These are phyloP conservation scores for Diaporthe aspalathi DNA, from an alignment of 2,329 filamentous ascomycete species.

Conservation along the genomic window DNA sequence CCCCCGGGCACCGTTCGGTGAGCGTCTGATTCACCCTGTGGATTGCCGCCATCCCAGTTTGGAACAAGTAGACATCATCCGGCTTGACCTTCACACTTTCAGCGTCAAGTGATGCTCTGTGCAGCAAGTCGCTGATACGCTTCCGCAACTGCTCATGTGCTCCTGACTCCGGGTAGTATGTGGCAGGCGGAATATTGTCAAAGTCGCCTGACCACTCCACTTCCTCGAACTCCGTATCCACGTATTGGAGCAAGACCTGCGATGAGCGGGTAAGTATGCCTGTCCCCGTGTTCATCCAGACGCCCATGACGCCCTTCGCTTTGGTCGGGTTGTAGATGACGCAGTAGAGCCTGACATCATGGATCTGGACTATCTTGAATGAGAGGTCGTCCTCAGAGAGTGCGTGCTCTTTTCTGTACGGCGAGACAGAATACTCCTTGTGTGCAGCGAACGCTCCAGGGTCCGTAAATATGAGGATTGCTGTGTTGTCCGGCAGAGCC, in stretches of 20 bases:
- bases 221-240: constrained; percentile 49
- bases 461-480: constrained; percentile 46
- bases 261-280: constrained; percentile 60
- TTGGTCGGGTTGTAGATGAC: constrained; percentile 54
- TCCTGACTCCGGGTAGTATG: constrained; percentile 52
- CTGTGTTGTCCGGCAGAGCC: constrained; percentile 44
- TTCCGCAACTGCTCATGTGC: constrained; percentile 53
- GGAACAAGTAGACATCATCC: constrained; percentile 64
- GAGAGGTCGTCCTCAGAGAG: constrained; percentile 50
- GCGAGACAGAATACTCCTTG: constrained; percentile 48
- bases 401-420: constrained; percentile 50
- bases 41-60: constrained; percentile 66
- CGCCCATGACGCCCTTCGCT: constrained; percentile 51
- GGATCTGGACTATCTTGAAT: constrained; percentile 56
- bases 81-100: constrained; percentile 43
- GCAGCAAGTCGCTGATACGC: constrained; percentile 56
- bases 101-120: constrained; percentile 52
- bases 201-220: constrained; percentile 45
- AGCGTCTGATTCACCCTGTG: constrained; percentile 56
- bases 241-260: constrained; percentile 54
- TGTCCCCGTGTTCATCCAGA: constrained; percentile 59
- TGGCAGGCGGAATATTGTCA: constrained; percentile 47
- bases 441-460: constrained; percentile 45
- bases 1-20: constrained; percentile 47
- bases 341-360: constrained; percentile 56